Percentiles rank a stretch among this genome's conserved stretches.
Evolutionary conservation across 1,139 yeast genomes (phyloP).

Genomic region (Pneumocystis jirovecii): DNA sequence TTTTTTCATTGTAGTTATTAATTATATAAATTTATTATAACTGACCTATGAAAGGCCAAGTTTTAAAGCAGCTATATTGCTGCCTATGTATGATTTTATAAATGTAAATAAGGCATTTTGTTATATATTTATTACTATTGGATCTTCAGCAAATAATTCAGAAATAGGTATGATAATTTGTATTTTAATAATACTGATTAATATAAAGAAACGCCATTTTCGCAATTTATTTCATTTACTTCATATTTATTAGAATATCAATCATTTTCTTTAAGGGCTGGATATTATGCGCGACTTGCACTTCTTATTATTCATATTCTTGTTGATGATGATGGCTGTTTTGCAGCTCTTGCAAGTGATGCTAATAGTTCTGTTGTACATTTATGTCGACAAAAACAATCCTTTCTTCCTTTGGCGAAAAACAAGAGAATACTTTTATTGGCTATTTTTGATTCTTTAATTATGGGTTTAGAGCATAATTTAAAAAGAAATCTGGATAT

Average conservation of each 20-base stretch:
- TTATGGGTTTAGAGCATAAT: constrained; percentile 23
- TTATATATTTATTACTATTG: constrained; percentile 19
- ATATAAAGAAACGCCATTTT: constrained; percentile 10
- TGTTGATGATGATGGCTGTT: constrained; percentile 20
- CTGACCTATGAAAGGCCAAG: constrained; percentile 9
- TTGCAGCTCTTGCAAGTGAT: constrained; percentile 4
- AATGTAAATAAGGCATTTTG: constrained; percentile 26
- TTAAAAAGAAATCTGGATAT: constrained; percentile 22
- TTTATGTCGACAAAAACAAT: constrained; percentile 20
- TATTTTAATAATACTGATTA: background rate
- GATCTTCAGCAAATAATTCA: background rate
- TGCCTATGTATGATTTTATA: constrained; percentile 27
- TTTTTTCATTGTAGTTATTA: background rate
- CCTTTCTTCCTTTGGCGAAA: constrained; percentile 20
- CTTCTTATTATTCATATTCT: constrained; percentile 22
- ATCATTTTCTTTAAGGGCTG: constrained; percentile 18
- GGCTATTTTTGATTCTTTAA: constrained; percentile 24
- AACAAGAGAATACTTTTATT: constrained; percentile 20
- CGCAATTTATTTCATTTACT: constrained; percentile 21
- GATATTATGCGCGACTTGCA: constrained; percentile 22
- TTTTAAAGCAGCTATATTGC: constrained; percentile 12
- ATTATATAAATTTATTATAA: background rate
- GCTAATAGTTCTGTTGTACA: constrained; percentile 16
- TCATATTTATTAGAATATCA: constrained; percentile 24
- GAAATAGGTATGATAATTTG: constrained; percentile 6